Evolutionary conservation across 2,329 filamentous ascomycete species (phyloP).

Genomic region (Talaromyces sp.): DNA sequence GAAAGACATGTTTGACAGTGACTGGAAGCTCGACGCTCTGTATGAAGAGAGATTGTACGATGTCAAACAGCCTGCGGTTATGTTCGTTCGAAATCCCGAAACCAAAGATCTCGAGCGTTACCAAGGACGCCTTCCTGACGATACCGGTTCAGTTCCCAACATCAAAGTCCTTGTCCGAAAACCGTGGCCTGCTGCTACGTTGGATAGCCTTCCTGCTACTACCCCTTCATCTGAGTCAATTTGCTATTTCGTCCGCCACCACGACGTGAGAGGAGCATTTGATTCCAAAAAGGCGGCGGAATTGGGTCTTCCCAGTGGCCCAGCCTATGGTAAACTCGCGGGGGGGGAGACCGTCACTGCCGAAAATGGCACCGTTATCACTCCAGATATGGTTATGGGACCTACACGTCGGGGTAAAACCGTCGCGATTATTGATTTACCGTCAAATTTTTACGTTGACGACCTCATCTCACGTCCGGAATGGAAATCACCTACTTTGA

Average conservation of each 20-base stretch:
- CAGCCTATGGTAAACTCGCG: slow-evolving; percentile 59
- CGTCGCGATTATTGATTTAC: slow-evolving; percentile 76
- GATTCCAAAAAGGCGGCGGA: slow-evolving; percentile 60
- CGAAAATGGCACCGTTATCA: slow-evolving; percentile 65
- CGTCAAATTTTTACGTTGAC: slow-evolving; percentile 66
- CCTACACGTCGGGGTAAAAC: slow-evolving; percentile 65
- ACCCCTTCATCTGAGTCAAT: slow-evolving; percentile 64
- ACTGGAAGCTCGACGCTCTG: slow-evolving; percentile 70
- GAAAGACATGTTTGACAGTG: slow-evolving; percentile 74
- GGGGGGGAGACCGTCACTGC: slow-evolving; percentile 62
- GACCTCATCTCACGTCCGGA: slow-evolving; percentile 68
- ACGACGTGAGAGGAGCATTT: slow-evolving; percentile 78
- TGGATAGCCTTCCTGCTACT: slow-evolving; percentile 65
- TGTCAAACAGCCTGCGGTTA: slow-evolving; percentile 63
- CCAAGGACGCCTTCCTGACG: slow-evolving; percentile 62
- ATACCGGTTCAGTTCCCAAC: slow-evolving; percentile 52
- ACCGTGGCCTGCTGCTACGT: slow-evolving; percentile 72
- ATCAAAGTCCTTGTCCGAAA: slow-evolving; percentile 69
- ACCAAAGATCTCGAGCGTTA: slow-evolving; percentile 68
- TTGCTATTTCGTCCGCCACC: slow-evolving; percentile 80
- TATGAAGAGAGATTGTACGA: slow-evolving; percentile 63
- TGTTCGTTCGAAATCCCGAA: slow-evolving; percentile 64
- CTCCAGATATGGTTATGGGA: slow-evolving; percentile 81
- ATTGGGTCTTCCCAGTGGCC: slow-evolving; percentile 61
- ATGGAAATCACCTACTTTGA: slow-evolving; percentile 63